Percentiles rank a stretch among this genome's conserved stretches.
phyloP scores from a whole-genome alignment of 2,329 filamentous ascomycete species.

The Cercospora berteroae region DNA sequence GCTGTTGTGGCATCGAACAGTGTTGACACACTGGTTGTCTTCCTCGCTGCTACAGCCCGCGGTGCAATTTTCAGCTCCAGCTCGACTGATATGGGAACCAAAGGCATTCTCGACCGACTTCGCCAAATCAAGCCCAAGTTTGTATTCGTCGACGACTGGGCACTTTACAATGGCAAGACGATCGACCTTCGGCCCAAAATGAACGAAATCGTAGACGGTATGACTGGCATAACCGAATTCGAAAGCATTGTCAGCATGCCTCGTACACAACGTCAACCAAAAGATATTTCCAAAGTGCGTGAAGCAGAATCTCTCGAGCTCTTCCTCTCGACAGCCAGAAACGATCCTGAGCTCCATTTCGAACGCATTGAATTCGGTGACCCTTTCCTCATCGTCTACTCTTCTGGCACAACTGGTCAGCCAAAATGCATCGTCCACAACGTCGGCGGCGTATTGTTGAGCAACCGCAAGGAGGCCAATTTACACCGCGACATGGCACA shows the following conservation, averaged over 20 bases:
- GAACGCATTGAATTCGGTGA: slow-evolving; percentile 67
- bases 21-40: slow-evolving; percentile 69
- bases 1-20: slow-evolving; percentile 74
- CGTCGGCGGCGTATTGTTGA: slow-evolving; percentile 64
- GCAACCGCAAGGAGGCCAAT: slow-evolving; percentile 58
- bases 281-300: slow-evolving; percentile 58
- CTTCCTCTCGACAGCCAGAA: slow-evolving; percentile 44
- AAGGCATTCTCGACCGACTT: slow-evolving; percentile 71
- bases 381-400: slow-evolving; percentile 70
- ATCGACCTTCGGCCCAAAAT: slow-evolving; percentile 74
- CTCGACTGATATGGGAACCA: slow-evolving; percentile 80
- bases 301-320: slow-evolving; percentile 44
- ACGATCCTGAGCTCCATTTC: slow-evolving; percentile 50
- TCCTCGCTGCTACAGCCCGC: slow-evolving; percentile 66
- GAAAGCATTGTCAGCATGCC: slow-evolving; percentile 63
- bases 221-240: slow-evolving; percentile 61
- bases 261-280: slow-evolving; percentile 58
- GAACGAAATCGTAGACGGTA: slow-evolving; percentile 60
- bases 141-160: slow-evolving; percentile 79
- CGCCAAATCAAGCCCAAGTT: slow-evolving; percentile 73
- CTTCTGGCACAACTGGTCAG: slow-evolving; percentile 75
- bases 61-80: slow-evolving; percentile 70
- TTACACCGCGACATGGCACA: slow-evolving; percentile 52
- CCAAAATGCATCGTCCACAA: slow-evolving; percentile 86
- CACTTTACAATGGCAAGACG: slow-evolving; percentile 75